Base-by-base conservation (phyloP, 2,329 filamentous ascomycete genomes). In the Fusarium guadeloupense region DNA sequence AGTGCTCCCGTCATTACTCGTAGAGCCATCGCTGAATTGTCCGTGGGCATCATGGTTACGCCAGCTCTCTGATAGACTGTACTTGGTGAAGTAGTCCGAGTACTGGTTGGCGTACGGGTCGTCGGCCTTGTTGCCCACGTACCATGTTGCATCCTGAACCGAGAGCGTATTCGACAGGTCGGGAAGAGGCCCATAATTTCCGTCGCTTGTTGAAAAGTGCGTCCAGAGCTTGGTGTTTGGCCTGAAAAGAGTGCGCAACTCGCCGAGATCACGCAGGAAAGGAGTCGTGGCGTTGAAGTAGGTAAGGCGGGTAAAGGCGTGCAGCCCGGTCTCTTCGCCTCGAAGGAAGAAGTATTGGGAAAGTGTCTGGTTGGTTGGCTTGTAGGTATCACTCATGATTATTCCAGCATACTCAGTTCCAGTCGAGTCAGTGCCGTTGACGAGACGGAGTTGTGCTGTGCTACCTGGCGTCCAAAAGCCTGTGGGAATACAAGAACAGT, bases 281-380 rank as follows among this genome's bases (percentile, higher is more conserved):
- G 83, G 84, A 0, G 74, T 80, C 0, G 78, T 80, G 28, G 80
- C 75, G 63, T 86, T 87, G 71, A 84, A 76, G 63, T 88, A 88
- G 1, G 80, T 77, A 3, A 86, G 69, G 4, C 84, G 81, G 44
- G 79, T 83, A 70, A 88, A 88, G 0, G 80, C 81, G 62, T 88
- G 85, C 14, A 88, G 68, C 0, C 85, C 85, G 0, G 85, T 87
- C 66, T 88, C 85, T 5, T 80, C 81, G 25, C 85, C 84, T 3
- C 82, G 75, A 2, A 88, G 73, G 61, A 88, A 88, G 80, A 83
- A 87, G 69, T 87, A 88, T 61, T 88, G 85, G 50, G 87, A 81
- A 5, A 89, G 74, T 4, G 81, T 68, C 63, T 88, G 84, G 3
- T 85, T 84, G 0, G 85, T 87, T 0, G 78, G 72, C 0, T 79